Conservation (phyloP, 306 rosid species). For the Lathyrus aphaca region DNA sequence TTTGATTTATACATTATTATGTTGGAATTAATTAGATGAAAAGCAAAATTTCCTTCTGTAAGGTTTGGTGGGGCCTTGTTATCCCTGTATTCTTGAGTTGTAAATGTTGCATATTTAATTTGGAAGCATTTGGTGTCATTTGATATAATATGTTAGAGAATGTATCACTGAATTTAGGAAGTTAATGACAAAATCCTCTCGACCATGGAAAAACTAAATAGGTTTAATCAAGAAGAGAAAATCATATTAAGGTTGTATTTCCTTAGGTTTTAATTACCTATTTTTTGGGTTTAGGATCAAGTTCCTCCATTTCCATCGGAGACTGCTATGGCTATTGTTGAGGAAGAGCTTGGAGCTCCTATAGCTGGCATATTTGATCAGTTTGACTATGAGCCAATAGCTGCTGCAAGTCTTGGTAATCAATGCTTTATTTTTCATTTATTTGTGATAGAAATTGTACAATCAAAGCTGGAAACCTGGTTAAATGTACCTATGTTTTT, state of each 20-base stretch:
- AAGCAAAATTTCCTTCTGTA: constrained; percentile 1
- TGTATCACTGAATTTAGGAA: constrained; percentile 24
- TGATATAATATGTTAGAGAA: background rate
- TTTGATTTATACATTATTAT: background rate
- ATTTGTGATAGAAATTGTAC: constrained; percentile 26
- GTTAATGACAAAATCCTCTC: constrained; percentile 1
- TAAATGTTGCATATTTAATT: constrained; percentile 11
- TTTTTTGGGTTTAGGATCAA: constrained; percentile 77
- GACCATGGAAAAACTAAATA: background rate
- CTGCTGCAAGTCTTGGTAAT: constrained; percentile 99
- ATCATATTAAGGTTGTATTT: constrained; percentile 33
- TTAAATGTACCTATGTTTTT: constrained; percentile 23
- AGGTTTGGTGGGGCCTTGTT: constrained; percentile 5
- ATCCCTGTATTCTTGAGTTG: constrained; percentile 24
- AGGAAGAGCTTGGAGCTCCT: constrained; percentile 94
- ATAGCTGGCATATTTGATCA: constrained; percentile 66
- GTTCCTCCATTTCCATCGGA: constrained; percentile 98
- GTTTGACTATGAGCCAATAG: constrained; percentile 94
- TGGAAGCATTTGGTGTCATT: background rate
- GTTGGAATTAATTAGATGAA: constrained; percentile 8
- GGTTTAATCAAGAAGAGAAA: constrained; percentile 3
- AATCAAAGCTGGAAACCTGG: constrained; percentile 16
- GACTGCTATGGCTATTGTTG: constrained; percentile 75
- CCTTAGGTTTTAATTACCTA: constrained; percentile 33
- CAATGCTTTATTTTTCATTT: constrained; percentile 34